Conservation (phyloP, 1,284 basidiomycete genomes). For the Apiotrichum akiyoshidainum region DNA sequence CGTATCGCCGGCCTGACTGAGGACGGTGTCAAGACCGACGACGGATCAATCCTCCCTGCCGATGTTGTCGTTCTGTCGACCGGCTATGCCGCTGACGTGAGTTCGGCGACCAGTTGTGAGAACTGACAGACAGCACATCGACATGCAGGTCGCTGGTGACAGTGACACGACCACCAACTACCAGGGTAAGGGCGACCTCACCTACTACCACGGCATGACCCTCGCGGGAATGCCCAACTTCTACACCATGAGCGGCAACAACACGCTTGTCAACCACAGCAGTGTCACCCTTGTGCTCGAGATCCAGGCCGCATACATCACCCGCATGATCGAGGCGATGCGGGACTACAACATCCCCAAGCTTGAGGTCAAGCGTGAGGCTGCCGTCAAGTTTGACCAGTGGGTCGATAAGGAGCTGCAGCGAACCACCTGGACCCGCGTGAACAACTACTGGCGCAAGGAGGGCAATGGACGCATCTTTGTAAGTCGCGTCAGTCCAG, state of each 20-base stretch:
- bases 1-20: conserved; percentile 14
- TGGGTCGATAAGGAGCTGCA: conserved; percentile 15
- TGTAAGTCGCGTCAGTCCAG: neutral
- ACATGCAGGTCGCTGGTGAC: conserved; percentile 17
- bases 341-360: conserved; percentile 16
- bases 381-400: conserved; percentile 17
- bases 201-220: conserved; percentile 4
- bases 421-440: conserved; percentile 17
- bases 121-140: conserved; percentile 12
- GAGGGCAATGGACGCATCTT: conserved; percentile 20
- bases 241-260: conserved; percentile 34
- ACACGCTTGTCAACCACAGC: conserved; percentile 27
- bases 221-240: conserved; percentile 31
- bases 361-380: conserved; percentile 19
- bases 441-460: conserved; percentile 24
- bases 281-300: conserved; percentile 18
- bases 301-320: conserved; percentile 21
- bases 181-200: conserved; percentile 6
- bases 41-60: conserved; percentile 16
- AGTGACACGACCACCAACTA: conserved; percentile 17
- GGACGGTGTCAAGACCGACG: conserved; percentile 15
- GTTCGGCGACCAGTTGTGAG: neutral
- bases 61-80: conserved; percentile 23
- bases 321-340: conserved; percentile 16
- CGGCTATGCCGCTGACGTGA: conserved; percentile 18